A percentile compares a stretch with the other conserved stretches of the same genome.
Conservation (phyloP, 768 basidiomycete species). For the Wakefieldia striispora region DNA sequence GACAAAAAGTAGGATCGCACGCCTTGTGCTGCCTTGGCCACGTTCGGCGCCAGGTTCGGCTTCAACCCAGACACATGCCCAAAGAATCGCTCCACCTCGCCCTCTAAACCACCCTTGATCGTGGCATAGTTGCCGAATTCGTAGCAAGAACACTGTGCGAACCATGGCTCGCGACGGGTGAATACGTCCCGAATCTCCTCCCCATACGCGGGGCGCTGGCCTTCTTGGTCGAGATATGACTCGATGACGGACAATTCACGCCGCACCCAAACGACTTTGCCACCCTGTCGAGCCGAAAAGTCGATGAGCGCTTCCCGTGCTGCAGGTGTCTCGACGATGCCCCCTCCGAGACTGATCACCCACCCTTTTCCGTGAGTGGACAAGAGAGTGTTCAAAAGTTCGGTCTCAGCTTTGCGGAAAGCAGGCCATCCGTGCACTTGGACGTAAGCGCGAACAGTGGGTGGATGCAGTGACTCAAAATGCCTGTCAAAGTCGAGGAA, state of each 20-base stretch:
- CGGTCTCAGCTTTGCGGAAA: slow-evolving; percentile 81
- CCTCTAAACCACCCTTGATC: slow-evolving; percentile 30
- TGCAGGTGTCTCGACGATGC: slow-evolving; percentile 82
- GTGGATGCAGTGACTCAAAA: slow-evolving; percentile 64
- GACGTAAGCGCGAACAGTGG: slow-evolving; percentile 74
- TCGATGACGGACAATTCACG: slow-evolving; percentile 82
- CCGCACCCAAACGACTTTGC: slow-evolving; percentile 82
- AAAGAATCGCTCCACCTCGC: slow-evolving; percentile 85
- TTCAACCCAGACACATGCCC: slow-evolving; percentile 73
- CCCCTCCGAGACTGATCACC: slow-evolving; percentile 90
- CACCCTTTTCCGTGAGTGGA: slow-evolving; percentile 51
- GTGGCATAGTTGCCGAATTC: slow-evolving; percentile 79
- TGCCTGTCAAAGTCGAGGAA: slow-evolving; percentile 83
- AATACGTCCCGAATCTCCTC: slow-evolving; percentile 86
- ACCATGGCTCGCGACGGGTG: slow-evolving; percentile 83
- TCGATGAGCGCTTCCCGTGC: slow-evolving; percentile 70
- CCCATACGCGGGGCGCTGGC: slow-evolving; percentile 81
- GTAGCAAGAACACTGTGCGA: slow-evolving; percentile 73
- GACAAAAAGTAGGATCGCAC: slow-evolving; percentile 89
- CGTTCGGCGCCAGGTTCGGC: slow-evolving; percentile 60
- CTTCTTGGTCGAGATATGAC: slow-evolving; percentile 73
- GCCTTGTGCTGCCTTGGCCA: slow-evolving; percentile 36
- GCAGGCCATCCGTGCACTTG: slow-evolving; percentile 81
- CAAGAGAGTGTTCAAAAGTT: slow-evolving; percentile 67
- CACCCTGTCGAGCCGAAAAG: slow-evolving; percentile 52